These are phyloP conservation scores for Cladosporium sphaerospermum DNA, from an alignment of 2,329 filamentous ascomycete genomes.

Conservation along the genomic window DNA sequence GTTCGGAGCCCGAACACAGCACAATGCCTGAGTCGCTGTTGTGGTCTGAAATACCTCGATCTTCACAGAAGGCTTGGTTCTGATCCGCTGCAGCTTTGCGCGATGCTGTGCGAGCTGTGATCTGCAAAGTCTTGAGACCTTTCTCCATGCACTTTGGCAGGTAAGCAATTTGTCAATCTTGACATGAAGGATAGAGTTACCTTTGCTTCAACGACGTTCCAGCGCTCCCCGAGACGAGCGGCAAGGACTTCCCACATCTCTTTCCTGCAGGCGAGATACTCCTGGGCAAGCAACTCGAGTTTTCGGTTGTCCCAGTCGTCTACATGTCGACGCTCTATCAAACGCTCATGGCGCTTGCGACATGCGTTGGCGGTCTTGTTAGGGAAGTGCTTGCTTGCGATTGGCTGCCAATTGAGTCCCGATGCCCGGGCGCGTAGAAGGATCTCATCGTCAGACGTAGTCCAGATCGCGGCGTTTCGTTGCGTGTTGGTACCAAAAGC, in stretches of 20 bases:
- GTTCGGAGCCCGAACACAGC: constrained; percentile 30
- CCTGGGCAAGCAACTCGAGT: constrained; percentile 65
- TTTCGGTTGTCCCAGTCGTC: constrained; percentile 75
- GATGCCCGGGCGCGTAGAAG: constrained; percentile 65
- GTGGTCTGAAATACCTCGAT: constrained; percentile 37
- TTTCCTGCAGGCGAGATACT: constrained; percentile 72
- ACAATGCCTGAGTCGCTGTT: constrained; percentile 66
- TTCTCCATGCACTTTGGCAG: constrained; percentile 67
- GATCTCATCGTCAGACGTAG: constrained; percentile 64
- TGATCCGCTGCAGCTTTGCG: constrained; percentile 52
- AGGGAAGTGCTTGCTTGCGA: constrained; percentile 69
- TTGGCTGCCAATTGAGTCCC: constrained; percentile 77
- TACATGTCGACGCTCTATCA: constrained; percentile 67
- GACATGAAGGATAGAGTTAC: constrained; percentile 44
- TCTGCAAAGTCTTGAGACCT: constrained; percentile 73
- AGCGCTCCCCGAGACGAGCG: constrained; percentile 50
- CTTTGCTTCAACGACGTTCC: constrained; percentile 72
- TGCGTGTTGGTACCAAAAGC: constrained; percentile 25
- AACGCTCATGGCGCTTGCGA: constrained; percentile 78
- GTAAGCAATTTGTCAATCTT: constrained; percentile 11
- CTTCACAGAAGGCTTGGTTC: constrained; percentile 18
- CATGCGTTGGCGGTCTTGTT: constrained; percentile 75
- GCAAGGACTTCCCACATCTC: constrained; percentile 77
- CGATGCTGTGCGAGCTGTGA: constrained; percentile 58
- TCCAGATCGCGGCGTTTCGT: constrained; percentile 53